phyloP scores from a whole-genome alignment of 2,329 filamentous ascomycete genomes.

The Cytospora schulzeri region DNA sequence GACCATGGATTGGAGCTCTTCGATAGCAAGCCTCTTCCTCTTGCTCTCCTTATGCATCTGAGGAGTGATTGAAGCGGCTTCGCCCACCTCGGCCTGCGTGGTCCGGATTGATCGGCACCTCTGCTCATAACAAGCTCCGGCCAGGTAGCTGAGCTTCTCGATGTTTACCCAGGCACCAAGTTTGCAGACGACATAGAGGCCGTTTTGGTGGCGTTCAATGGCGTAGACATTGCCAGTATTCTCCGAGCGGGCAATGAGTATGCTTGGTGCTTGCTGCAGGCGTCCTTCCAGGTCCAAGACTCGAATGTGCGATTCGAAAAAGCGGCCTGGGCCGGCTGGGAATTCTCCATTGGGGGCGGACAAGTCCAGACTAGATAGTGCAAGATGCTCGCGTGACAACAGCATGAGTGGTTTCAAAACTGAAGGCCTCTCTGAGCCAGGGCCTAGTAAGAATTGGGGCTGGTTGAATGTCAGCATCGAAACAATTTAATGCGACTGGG shows the following conservation, averaged over 20 bases:
- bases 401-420: constrained; percentile 63
- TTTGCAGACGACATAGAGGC: constrained; percentile 68
- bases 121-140: constrained; percentile 48
- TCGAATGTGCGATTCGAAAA: constrained; percentile 64
- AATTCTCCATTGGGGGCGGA: constrained; percentile 52
- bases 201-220: constrained; percentile 64
- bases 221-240: constrained; percentile 57
- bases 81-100: constrained; percentile 19
- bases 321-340: constrained; percentile 47
- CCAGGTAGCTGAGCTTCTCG: constrained; percentile 51
- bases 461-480: constrained; percentile 28
- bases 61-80: constrained; percentile 44
- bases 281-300: constrained; percentile 65
- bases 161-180: constrained; percentile 68
- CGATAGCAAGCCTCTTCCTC: constrained; percentile 61
- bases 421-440: constrained; percentile 48
- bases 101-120: constrained; percentile 33
- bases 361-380: constrained; percentile 64
- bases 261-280: constrained; percentile 58
- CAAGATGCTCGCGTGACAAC: constrained; percentile 60
- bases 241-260: constrained; percentile 65
- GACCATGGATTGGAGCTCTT: constrained; percentile 64
- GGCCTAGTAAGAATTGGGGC: constrained; percentile 25
- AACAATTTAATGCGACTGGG: background rate
- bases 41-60: constrained; percentile 53